Conservation (phyloP, 108 stramenopile genomes). For the Conticribra weissflogii region DNA sequence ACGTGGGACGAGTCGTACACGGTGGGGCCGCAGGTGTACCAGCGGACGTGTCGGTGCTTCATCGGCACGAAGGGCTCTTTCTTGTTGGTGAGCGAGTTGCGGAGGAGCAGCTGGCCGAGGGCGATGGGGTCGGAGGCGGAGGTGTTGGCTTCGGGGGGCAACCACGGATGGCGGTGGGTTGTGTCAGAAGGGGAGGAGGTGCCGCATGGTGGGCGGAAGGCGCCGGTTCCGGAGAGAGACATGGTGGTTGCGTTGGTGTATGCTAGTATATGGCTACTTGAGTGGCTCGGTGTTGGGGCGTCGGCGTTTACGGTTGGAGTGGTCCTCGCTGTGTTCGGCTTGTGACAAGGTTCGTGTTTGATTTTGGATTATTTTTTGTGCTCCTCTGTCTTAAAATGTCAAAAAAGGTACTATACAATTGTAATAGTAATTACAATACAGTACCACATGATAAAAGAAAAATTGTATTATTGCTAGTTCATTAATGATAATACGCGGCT, state of each 20-base stretch:
- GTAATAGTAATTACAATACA: too few species aligned
- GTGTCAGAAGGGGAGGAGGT: slow-evolving; percentile 1
- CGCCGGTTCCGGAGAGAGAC: slow-evolving; percentile 59
- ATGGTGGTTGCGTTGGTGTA: slow-evolving; percentile 17
- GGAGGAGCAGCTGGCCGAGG: slow-evolving; percentile 59
- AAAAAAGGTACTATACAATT: too few species aligned
- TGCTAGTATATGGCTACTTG: background rate
- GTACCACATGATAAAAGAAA: too few species aligned
- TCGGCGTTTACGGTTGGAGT: too few species aligned
- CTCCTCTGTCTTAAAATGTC: too few species aligned
- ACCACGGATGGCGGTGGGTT: slow-evolving; percentile 58
- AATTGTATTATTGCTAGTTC: too few species aligned
- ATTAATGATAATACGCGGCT: too few species aligned
- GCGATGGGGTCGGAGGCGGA: slow-evolving; percentile 55
- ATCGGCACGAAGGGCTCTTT: slow-evolving; percentile 73
- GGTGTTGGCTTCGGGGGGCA: slow-evolving; percentile 49
- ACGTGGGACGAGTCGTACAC: slow-evolving; percentile 97
- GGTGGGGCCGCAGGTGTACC: slow-evolving; percentile 97
- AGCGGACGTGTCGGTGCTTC: slow-evolving; percentile 48
- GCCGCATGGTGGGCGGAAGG: slow-evolving; percentile 29
- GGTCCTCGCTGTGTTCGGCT: too few species aligned
- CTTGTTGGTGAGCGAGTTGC: slow-evolving; percentile 64
- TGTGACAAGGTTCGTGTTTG: too few species aligned
- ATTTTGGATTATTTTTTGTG: too few species aligned
- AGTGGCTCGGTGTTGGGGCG: too few species aligned